These are phyloP conservation scores for Malassezia dermatis DNA, from an alignment of 1,284 basidiomycete species.

Conservation along the genomic window DNA sequence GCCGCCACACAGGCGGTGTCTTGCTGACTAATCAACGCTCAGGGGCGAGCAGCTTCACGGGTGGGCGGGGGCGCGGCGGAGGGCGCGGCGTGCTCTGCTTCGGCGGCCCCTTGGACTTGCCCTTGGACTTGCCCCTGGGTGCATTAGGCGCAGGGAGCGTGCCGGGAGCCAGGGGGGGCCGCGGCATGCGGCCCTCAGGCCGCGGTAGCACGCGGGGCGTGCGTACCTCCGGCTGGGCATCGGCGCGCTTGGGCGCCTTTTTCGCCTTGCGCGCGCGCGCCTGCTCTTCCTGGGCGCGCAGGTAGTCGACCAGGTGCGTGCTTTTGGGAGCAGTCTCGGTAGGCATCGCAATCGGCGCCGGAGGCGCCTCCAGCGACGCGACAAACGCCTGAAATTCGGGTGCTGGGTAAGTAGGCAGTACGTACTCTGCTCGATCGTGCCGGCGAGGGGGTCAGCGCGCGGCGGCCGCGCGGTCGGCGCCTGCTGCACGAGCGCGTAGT, in stretches of 20 bases:
- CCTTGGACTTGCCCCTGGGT: background rate
- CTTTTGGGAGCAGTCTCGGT: background rate
- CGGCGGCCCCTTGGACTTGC: background rate
- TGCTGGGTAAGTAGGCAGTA: background rate
- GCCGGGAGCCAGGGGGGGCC: background rate
- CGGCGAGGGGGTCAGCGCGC: background rate
- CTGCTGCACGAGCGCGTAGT: conserved; percentile 3
- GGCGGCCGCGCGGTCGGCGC: background rate
- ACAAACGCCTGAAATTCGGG: conserved; percentile 9
- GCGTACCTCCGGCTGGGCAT: background rate
- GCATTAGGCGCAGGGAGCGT: background rate
- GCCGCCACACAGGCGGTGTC: background rate
- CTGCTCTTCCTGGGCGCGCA: background rate
- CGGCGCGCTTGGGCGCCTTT: background rate
- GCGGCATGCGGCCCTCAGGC: too few species aligned
- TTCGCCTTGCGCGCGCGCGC: background rate
- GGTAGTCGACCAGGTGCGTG: conserved; percentile 8
- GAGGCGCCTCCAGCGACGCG: background rate
- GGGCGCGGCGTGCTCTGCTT: too few species aligned
- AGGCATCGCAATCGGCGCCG: background rate
- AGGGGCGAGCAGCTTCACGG: too few species aligned
- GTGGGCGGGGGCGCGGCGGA: too few species aligned
- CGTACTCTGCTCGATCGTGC: conserved; percentile 11
- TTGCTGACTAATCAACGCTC: conserved; percentile 3
- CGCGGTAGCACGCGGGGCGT: background rate